These are phyloP conservation scores for Sporisorium reilianum DNA, from an alignment of 1,284 basidiomycete species.

Conservation along the genomic window DNA sequence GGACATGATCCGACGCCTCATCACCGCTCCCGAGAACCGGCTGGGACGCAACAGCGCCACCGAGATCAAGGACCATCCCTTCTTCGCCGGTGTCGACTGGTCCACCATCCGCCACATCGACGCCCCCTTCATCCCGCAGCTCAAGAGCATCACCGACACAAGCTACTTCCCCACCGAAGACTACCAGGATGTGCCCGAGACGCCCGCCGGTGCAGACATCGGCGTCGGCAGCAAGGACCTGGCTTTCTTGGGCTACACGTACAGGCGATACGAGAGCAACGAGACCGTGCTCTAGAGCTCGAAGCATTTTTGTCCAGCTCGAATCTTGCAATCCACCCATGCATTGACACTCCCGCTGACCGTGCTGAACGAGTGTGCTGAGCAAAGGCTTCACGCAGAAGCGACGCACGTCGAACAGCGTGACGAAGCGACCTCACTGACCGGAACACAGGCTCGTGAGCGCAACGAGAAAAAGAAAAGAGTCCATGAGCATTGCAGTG, in stretches of 20 bases:
- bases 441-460: neutral
- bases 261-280: conserved; percentile 65
- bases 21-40: conserved; percentile 84
- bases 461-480: neutral
- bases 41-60: conserved; percentile 76
- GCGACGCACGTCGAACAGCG: too few species aligned
- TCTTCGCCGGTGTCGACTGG: conserved; percentile 98
- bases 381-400: too few species aligned
- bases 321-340: too few species aligned
- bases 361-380: too few species aligned
- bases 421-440: neutral
- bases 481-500: neutral
- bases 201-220: conserved; percentile 61
- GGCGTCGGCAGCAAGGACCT: conserved; percentile 65
- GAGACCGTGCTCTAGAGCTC: conserved; percentile 43
- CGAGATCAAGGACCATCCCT: conserved; percentile 92
- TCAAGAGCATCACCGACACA: conserved; percentile 87
- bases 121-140: conserved; percentile 92
- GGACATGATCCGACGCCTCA: conserved; percentile 86
- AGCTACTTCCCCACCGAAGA: conserved; percentile 98
- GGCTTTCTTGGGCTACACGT: conserved; percentile 68
- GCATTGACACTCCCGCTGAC: too few species aligned
- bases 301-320: neutral
- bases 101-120: conserved; percentile 88
- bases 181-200: conserved; percentile 82